Conservation (phyloP, 2,329 filamentous ascomycete species). For the Volutella citrinella region DNA sequence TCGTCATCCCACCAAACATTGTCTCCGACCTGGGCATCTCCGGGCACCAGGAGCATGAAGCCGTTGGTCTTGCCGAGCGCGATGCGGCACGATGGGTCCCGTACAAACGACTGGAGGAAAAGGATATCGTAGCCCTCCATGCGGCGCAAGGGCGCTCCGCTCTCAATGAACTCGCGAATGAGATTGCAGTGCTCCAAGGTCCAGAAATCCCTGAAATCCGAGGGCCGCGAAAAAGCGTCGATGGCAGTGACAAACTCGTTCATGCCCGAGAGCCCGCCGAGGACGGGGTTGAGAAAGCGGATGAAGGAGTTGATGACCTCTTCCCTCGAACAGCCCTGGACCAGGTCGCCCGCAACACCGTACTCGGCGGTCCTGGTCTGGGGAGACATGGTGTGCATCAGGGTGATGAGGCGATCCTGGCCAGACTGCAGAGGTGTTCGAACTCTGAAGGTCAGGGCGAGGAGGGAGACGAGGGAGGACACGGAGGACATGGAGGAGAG, state of each 20-base stretch:
- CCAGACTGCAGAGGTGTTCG: conserved; percentile 21
- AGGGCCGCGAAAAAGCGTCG: conserved; percentile 29
- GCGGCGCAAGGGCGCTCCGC: conserved; percentile 19
- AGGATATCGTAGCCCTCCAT: conserved; percentile 24
- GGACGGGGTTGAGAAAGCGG: conserved; percentile 29
- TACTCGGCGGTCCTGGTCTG: conserved; percentile 11
- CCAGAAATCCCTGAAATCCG: conserved; percentile 34
- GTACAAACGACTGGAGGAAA: conserved; percentile 24
- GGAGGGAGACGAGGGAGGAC: conserved; percentile 31
- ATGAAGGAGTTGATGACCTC: conserved; percentile 30
- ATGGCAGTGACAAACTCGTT: conserved; percentile 30
- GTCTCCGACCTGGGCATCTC: conserved; percentile 25
- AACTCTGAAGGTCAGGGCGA: conserved; percentile 31
- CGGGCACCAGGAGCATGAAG: conserved; percentile 25
- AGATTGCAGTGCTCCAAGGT: conserved; percentile 31
- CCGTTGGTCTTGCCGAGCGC: conserved; percentile 24
- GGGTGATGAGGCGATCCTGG: conserved; percentile 31
- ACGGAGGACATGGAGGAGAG: conserved; percentile 29
- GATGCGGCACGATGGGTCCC: conserved; percentile 23
- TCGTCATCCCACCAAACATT: conserved; percentile 22
- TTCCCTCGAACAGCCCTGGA: conserved; percentile 19
- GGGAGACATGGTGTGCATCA: conserved; percentile 32
- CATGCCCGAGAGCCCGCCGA: conserved; percentile 34
- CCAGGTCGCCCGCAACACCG: conserved; percentile 1
- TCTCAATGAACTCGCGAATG: conserved; percentile 30